These are phyloP conservation scores for Paraphoma sp. DNA, from an alignment of 2,329 filamentous ascomycete genomes.

Conservation along the genomic window DNA sequence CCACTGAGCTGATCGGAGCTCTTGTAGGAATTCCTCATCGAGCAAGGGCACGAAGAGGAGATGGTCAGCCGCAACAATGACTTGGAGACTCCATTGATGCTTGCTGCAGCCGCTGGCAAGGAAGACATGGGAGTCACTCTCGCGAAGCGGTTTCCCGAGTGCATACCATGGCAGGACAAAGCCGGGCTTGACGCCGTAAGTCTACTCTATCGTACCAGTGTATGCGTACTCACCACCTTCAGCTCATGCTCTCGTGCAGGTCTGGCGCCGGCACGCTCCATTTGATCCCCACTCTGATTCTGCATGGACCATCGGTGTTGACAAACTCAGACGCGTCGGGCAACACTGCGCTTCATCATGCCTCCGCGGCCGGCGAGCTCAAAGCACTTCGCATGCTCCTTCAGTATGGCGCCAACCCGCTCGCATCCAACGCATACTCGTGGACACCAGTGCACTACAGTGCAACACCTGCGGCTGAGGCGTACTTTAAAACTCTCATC, in stretches of 20 bases:
- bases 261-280: conserved; percentile 52
- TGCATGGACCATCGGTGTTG: conserved; percentile 37
- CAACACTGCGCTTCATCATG: conserved; percentile 89
- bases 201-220: background rate
- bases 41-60: conserved; percentile 75
- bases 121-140: conserved; percentile 77
- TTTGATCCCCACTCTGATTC: conserved; percentile 49
- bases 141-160: conserved; percentile 67
- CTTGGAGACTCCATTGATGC: conserved; percentile 81
- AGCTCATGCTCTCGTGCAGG: conserved; percentile 50
- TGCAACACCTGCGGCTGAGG: conserved; percentile 81
- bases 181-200: conserved; percentile 72
- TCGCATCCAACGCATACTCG: conserved; percentile 74
- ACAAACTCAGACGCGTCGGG: conserved; percentile 67
- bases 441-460: conserved; percentile 88
- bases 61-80: conserved; percentile 79
- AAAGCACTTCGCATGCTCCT: conserved; percentile 78
- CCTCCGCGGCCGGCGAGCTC: conserved; percentile 80
- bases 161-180: conserved; percentile 70
- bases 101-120: conserved; percentile 73
- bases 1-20: conserved; percentile 6
- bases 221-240: conserved; percentile 4
- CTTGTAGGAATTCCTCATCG: conserved; percentile 67
- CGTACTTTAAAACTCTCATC: conserved; percentile 81
- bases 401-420: conserved; percentile 77